Conservation (phyloP, 148 eudicot genomes). For the Heliosperma pusillum region DNA sequence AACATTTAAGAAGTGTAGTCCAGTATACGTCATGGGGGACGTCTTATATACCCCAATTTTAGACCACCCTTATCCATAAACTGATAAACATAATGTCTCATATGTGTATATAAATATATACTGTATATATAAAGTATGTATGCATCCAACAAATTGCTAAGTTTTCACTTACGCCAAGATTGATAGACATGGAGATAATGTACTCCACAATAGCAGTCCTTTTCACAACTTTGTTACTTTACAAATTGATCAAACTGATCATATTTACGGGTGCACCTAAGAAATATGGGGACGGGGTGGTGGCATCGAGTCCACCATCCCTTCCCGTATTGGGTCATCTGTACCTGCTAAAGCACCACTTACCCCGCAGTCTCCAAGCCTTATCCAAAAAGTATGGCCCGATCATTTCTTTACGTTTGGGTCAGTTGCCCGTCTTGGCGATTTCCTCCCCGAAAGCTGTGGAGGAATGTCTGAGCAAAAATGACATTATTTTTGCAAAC, state of each 20-base stretch:
- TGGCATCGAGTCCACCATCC: slow-evolving; percentile 36
- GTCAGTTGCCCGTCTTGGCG: slow-evolving; percentile 16
- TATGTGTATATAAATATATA: too few species aligned
- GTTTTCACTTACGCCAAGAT: not conserved
- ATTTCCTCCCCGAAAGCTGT: slow-evolving; percentile 30
- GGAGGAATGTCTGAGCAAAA: slow-evolving; percentile 29
- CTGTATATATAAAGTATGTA: too few species aligned
- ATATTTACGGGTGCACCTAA: not conserved
- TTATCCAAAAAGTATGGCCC: slow-evolving; percentile 29
- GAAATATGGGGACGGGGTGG: not conserved
- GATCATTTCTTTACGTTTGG: slow-evolving; percentile 22
- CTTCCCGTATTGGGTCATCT: slow-evolving; percentile 37
- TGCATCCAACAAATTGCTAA: too few species aligned
- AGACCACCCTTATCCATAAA: too few species aligned
- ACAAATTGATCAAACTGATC: not conserved
- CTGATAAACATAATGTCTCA: too few species aligned
- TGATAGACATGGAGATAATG: not conserved
- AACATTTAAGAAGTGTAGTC: too few species aligned
- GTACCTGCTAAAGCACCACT: slow-evolving; percentile 31
- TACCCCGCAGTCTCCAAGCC: slow-evolving; percentile 18
- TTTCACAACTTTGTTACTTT: not conserved
- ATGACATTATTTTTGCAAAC: slow-evolving; percentile 30
- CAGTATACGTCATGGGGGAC: too few species aligned
- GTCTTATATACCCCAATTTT: too few species aligned
- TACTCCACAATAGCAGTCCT: not conserved